These are phyloP conservation scores for Annona cherimola DNA, from an alignment of 164 flowering plant genomes.

Conservation along the genomic window DNA sequence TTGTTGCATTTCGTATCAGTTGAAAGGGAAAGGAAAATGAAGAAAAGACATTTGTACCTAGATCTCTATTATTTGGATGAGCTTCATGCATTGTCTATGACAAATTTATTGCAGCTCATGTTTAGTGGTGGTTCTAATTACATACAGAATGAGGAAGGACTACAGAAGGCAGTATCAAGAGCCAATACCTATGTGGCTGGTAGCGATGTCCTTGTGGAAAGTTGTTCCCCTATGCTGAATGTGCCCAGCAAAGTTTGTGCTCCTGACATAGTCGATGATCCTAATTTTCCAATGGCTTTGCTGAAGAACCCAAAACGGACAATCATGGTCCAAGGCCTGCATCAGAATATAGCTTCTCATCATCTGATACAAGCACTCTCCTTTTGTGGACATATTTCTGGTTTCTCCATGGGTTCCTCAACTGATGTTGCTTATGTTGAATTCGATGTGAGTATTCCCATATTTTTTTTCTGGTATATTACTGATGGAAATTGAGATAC, in stretches of 20 bases:
- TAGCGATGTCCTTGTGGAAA: slow-evolving; percentile 11
- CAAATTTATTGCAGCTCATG: not conserved
- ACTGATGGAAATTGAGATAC: not conserved
- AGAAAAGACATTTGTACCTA: too few relatives aligned
- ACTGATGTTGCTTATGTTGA: slow-evolving; percentile 40
- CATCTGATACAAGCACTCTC: slow-evolving; percentile 33
- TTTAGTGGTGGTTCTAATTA: not conserved
- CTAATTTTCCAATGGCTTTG: slow-evolving; percentile 29
- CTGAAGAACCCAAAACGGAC: slow-evolving; percentile 36
- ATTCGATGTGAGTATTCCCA: slow-evolving; percentile 29
- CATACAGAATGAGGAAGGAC: slow-evolving; percentile 30
- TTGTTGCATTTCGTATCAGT: too few relatives aligned
- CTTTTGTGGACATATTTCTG: slow-evolving; percentile 26
- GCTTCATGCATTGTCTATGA: not conserved
- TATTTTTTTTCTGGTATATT: not conserved
- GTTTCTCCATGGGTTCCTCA: slow-evolving; percentile 32
- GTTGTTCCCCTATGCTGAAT: slow-evolving; percentile 15
- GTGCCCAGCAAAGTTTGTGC: slow-evolving; percentile 5
- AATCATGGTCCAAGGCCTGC: slow-evolving; percentile 27
- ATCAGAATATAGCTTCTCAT: slow-evolving; percentile 21
- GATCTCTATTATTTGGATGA: too few relatives aligned
- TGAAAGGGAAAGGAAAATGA: too few relatives aligned
- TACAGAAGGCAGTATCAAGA: slow-evolving; percentile 24
- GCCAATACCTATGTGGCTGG: slow-evolving; percentile 9
- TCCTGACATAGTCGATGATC: slow-evolving; percentile 30